These are phyloP conservation scores for Platanus orientalis DNA, from an alignment of 164 flowering plant species.

Conservation along the genomic window DNA sequence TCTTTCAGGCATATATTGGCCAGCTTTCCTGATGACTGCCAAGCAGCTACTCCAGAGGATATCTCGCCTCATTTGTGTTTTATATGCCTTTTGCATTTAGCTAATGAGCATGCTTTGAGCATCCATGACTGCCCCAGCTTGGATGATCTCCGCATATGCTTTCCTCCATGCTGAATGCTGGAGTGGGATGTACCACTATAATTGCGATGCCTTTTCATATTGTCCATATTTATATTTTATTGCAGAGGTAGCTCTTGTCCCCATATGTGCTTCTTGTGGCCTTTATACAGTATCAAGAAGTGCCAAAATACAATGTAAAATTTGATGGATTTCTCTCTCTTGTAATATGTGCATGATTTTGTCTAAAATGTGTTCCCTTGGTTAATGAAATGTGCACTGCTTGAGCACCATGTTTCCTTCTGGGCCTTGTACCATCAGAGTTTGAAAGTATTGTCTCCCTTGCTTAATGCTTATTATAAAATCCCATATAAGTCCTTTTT, in stretches of 20 bases:
- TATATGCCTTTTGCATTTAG: constrained; percentile 76
- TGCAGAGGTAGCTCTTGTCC: constrained; percentile 6
- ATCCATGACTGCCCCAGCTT: constrained; percentile 40
- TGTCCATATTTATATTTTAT: background rate
- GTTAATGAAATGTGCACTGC: too few relatives aligned
- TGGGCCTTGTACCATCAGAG: too few relatives aligned
- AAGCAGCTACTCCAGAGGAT: constrained; percentile 38
- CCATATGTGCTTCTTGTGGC: too few relatives aligned
- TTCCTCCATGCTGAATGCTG: constrained; percentile 23
- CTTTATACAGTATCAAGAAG: background rate
- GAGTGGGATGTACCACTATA: background rate
- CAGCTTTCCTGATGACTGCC: constrained; percentile 41
- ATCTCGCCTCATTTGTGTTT: constrained; percentile 81
- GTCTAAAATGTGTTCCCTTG: too few relatives aligned
- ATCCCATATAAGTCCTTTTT: too few relatives aligned
- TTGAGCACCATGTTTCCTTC: too few relatives aligned
- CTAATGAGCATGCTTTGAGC: constrained; percentile 68
- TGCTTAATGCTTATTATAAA: too few relatives aligned
- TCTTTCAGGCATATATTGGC: constrained; percentile 42
- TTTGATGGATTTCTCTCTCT: too few relatives aligned
- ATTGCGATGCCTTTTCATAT: constrained; percentile 1
- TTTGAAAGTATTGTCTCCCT: too few relatives aligned
- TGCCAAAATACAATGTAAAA: too few relatives aligned
- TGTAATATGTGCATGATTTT: too few relatives aligned
- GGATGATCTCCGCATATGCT: constrained; percentile 55